These are phyloP conservation scores for Alternaria brassicae DNA, from an alignment of 2,329 filamentous ascomycete species.

Conservation along the genomic window DNA sequence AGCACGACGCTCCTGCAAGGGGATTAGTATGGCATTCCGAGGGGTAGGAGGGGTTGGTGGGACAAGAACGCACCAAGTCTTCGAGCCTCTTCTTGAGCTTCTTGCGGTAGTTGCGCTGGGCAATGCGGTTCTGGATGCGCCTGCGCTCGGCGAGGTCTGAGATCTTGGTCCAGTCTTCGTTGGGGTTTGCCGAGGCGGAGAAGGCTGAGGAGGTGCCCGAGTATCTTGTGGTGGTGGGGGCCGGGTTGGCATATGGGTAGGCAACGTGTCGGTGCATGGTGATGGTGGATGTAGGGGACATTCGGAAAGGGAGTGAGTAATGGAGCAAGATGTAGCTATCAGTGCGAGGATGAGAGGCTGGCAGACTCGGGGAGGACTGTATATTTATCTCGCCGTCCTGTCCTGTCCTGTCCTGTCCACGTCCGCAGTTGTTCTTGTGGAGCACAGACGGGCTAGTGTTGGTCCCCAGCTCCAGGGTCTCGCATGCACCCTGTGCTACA, in stretches of 20 bases:
- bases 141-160: slow-evolving; percentile 93
- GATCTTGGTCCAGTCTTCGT: slow-evolving; percentile 99
- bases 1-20: slow-evolving; percentile 69
- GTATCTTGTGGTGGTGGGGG: slow-evolving; percentile 62
- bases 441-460: slow-evolving; percentile 39
- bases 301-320: slow-evolving; percentile 21
- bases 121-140: slow-evolving; percentile 96
- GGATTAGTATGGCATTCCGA: slow-evolving; percentile 27
- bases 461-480: slow-evolving; percentile 42
- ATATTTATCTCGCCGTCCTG: slow-evolving; percentile 41
- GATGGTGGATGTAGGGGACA: slow-evolving; percentile 28
- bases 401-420: slow-evolving; percentile 25
- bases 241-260: slow-evolving; percentile 53
- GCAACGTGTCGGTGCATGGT: slow-evolving; percentile 55
- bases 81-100: slow-evolving; percentile 90
- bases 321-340: slow-evolving; percentile 21
- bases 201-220: slow-evolving; percentile 92
- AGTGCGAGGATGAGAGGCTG: slow-evolving; percentile 34
- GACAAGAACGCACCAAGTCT: slow-evolving; percentile 62
- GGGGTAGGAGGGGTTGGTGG: slow-evolving; percentile 13
- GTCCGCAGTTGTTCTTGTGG: slow-evolving; percentile 38
- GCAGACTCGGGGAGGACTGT: slow-evolving; percentile 32
- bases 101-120: slow-evolving; percentile 96
- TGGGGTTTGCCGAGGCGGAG: slow-evolving; percentile 90
- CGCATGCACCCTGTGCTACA: slow-evolving; percentile 35